Conservation (phyloP, 2,329 filamentous ascomycete species). For the Amauroascus niger region DNA sequence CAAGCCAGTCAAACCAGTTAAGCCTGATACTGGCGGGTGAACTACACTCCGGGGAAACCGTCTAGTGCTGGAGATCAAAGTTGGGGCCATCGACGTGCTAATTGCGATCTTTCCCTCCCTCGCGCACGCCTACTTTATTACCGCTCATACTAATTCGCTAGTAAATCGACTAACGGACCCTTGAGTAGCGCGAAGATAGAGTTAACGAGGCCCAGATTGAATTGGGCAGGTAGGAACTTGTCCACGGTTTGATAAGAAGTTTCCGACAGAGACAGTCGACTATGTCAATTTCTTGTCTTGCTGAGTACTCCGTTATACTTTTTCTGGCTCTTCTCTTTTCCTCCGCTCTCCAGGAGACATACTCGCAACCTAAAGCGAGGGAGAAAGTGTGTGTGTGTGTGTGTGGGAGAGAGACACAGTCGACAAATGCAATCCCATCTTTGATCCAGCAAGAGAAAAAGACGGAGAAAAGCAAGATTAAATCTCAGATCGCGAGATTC, state of each 20-base stretch:
- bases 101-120: constrained; percentile 1
- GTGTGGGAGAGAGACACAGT: too few relatives aligned
- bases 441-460: neutral
- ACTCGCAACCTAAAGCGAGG: too few relatives aligned
- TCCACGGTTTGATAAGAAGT: constrained; percentile 9
- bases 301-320: neutral
- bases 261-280: constrained; percentile 3
- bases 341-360: too few relatives aligned
- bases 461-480: neutral
- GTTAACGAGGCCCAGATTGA: neutral
- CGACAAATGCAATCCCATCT: too few relatives aligned
- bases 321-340: too few relatives aligned
- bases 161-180: neutral
- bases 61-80: neutral
- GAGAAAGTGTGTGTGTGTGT: too few relatives aligned
- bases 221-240: neutral
- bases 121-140: constrained; percentile 1
- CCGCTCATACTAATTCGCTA: neutral
- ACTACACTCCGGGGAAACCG: neutral
- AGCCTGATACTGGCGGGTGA: neutral
- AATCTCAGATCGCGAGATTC: constrained; percentile 8
- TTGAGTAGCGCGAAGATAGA: neutral
- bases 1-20: too few relatives aligned
- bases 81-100: neutral
- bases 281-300: neutral